These are phyloP conservation scores for Ophiostoma australiae DNA, from an alignment of 2,329 filamentous ascomycete genomes.

Conservation along the genomic window DNA sequence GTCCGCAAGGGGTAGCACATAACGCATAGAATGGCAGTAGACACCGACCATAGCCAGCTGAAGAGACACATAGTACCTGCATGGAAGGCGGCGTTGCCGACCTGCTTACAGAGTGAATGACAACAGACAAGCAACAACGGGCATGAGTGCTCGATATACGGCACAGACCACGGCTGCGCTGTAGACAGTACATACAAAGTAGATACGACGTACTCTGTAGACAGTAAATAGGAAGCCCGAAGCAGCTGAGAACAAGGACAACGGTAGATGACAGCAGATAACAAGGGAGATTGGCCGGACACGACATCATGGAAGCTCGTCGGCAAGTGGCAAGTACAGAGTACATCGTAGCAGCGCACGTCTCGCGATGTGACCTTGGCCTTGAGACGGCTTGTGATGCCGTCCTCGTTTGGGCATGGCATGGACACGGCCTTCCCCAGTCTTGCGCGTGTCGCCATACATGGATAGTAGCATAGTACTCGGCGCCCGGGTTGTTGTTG, in stretches of 20 bases:
- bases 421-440: not conserved
- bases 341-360: not conserved
- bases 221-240: not conserved
- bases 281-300: not conserved
- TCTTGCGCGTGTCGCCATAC: not conserved
- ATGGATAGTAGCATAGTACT: no score
- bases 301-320: not conserved
- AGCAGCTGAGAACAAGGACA: not conserved
- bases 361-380: slow-evolving; percentile 2
- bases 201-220: not conserved
- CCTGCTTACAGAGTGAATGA: not conserved
- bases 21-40: no score
- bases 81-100: not conserved
- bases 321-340: not conserved
- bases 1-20: not conserved
- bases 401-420: not conserved
- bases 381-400: not conserved
- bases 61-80: no score
- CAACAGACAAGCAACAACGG: not conserved
- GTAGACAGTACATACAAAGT: not conserved
- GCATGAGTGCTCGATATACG: not conserved
- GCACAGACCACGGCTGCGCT: not conserved
- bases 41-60: not conserved
- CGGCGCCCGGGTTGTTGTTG: not conserved
- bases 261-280: not conserved